A percentile compares a stretch with the other conserved stretches of the same genome.
Conservation (phyloP, 352 stramenopile species). For the Aphanomyces invadans region DNA sequence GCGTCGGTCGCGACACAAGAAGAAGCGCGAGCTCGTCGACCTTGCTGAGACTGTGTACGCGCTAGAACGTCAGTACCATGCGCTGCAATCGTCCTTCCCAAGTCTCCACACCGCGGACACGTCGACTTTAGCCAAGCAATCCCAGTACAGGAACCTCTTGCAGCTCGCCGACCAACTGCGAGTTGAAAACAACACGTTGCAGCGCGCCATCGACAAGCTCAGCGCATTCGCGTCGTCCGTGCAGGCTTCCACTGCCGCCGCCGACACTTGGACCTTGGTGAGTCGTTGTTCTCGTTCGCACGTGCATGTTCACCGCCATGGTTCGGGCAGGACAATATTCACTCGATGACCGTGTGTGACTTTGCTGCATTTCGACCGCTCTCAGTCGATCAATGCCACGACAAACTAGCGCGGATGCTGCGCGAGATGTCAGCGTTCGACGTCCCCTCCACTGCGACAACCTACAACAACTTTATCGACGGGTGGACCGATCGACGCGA, state of each 20-base stretch:
- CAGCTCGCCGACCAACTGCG: constrained; percentile 13
- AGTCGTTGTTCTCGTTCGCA: too few relatives aligned
- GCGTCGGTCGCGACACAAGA: constrained; percentile 13
- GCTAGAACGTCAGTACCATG: constrained; percentile 17
- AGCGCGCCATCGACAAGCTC: constrained; percentile 17
- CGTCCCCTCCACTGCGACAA: not conserved
- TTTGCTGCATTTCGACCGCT: constrained; percentile 21
- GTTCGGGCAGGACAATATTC: not conserved
- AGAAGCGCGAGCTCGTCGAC: constrained; percentile 21
- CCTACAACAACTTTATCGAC: not conserved
- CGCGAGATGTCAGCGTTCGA: not conserved
- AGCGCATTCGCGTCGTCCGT: constrained; percentile 13
- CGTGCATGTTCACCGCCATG: not conserved
- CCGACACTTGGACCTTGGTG: constrained; percentile 15
- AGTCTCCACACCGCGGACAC: not conserved
- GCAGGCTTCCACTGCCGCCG: constrained; percentile 12
- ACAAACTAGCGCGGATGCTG: not conserved
- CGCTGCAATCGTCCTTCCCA: constrained; percentile 7
- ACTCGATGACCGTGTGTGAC: constrained; percentile 10
- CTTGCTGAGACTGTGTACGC: not conserved
- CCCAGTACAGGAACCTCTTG: constrained; percentile 7
- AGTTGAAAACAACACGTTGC: constrained; percentile 9
- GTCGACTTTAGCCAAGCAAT: not conserved
- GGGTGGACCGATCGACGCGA: constrained; percentile 15
- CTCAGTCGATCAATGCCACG: not conserved